Evolutionary conservation across 202 grass and related monocot genomes (phyloP).

Genomic region (Setaria viridis): DNA sequence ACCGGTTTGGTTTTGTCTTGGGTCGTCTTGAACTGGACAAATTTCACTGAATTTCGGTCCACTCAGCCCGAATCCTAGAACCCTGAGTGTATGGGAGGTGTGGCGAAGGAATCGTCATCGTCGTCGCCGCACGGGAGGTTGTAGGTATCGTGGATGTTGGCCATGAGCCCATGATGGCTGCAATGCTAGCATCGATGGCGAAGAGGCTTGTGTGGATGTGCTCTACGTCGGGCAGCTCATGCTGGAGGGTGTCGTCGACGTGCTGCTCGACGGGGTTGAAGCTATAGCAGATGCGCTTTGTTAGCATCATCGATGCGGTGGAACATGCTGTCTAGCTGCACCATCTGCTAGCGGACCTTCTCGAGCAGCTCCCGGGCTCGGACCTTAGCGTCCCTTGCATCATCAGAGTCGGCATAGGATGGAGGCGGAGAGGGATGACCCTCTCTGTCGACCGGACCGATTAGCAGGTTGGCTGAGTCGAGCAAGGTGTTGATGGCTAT

Average conservation of each 20-base stretch:
- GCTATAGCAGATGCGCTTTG: not conserved
- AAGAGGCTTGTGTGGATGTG: not conserved
- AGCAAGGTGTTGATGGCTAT: no score
- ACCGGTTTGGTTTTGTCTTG: not conserved
- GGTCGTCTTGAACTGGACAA: not conserved
- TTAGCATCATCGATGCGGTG: not conserved
- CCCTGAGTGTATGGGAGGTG: not conserved
- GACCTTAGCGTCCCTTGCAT: no score
- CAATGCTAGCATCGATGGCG: not conserved
- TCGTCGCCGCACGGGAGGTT: not conserved
- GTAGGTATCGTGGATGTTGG: not conserved
- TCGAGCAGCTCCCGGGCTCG: not conserved
- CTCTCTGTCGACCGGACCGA: no score
- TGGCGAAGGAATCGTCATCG: not conserved
- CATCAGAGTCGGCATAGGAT: no score
- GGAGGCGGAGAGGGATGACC: no score
- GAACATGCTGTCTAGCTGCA: not conserved
- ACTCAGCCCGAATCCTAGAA: no score
- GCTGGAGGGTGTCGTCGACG: constrained; percentile 27
- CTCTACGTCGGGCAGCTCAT: not conserved
- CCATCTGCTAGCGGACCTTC: constrained; percentile 14
- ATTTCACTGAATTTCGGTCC: not conserved
- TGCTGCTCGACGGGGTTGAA: constrained; percentile 22
- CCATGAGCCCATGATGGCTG: not conserved
- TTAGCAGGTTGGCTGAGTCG: no score